Evolutionary conservation across 352 stramenopile species (phyloP).

Genomic region (Globisporangium iwayamae): DNA sequence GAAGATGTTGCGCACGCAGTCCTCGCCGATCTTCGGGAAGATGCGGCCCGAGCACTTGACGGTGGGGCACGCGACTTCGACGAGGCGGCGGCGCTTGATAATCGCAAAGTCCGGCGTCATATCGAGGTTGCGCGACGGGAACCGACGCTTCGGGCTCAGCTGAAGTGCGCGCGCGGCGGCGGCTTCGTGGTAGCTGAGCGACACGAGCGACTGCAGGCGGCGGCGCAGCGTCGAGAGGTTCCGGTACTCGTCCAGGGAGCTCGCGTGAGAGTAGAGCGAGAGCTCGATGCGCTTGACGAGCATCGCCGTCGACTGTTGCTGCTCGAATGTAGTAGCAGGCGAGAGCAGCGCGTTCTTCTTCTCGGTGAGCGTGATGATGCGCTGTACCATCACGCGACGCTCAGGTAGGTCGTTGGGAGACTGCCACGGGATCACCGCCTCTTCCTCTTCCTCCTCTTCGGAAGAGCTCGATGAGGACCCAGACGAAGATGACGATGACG

Average conservation of each 20-base stretch:
- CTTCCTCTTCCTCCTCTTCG: constrained; percentile 8
- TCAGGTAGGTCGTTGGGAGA: constrained; percentile 48
- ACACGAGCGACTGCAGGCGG: constrained; percentile 65
- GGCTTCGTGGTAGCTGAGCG: constrained; percentile 63
- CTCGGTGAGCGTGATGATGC: constrained; percentile 60
- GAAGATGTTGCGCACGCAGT: constrained; percentile 52
- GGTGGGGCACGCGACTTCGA: constrained; percentile 3
- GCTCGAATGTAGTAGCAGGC: neutral
- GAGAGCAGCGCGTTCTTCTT: constrained; percentile 17
- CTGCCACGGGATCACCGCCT: constrained; percentile 45
- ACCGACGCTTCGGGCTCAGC: constrained; percentile 24
- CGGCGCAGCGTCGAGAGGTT: constrained; percentile 67
- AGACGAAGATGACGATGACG: constrained; percentile 3
- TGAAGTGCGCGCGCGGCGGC: constrained; percentile 21
- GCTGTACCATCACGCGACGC: constrained; percentile 66
- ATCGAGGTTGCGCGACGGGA: constrained; percentile 21
- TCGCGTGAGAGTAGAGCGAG: constrained; percentile 64
- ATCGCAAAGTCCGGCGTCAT: constrained; percentile 13
- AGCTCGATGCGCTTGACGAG: constrained; percentile 76
- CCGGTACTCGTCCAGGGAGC: constrained; percentile 61
- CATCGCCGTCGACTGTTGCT: constrained; percentile 14
- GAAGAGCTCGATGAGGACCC: constrained; percentile 16
- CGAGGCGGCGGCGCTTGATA: constrained; percentile 46
- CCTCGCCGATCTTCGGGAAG: constrained; percentile 37
- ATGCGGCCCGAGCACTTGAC: constrained; percentile 10